Conservation (phyloP, 495 filamentous ascomycete genomes). For the Penicillium angulare region DNA sequence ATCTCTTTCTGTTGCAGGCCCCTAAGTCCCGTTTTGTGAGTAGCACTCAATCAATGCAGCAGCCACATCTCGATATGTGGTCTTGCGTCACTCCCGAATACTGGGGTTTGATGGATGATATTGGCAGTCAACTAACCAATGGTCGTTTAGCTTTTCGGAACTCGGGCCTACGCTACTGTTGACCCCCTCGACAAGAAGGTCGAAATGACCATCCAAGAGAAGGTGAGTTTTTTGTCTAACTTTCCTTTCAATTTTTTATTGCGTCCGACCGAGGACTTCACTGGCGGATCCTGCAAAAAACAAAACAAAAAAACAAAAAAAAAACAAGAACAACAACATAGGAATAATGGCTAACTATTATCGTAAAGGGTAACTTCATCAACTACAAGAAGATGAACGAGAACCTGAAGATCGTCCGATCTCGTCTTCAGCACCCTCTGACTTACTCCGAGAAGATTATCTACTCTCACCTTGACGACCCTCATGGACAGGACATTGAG, state of each 20-base stretch:
- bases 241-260: no score
- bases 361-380: slow-evolving; percentile 66
- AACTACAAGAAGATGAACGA: slow-evolving; percentile 97
- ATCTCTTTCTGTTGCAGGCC: slow-evolving; percentile 27
- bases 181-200: slow-evolving; percentile 71
- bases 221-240: slow-evolving; percentile 40
- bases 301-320: no score
- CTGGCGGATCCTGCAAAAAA: neutral
- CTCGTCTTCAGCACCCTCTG: slow-evolving; percentile 84
- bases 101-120: slow-evolving; percentile 5
- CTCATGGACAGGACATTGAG: slow-evolving; percentile 93
- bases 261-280: no score
- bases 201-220: slow-evolving; percentile 77
- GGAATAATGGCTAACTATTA: slow-evolving; percentile 18
- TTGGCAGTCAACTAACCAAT: slow-evolving; percentile 15
- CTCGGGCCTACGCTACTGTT: slow-evolving; percentile 61
- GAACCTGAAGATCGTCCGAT: slow-evolving; percentile 88
- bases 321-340: no score
- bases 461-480: slow-evolving; percentile 98
- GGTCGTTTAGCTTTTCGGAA: slow-evolving; percentile 41
- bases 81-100: slow-evolving; percentile 7
- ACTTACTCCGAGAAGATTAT: slow-evolving; percentile 98
- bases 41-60: slow-evolving; percentile 8
- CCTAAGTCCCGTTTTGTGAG: slow-evolving; percentile 57
- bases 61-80: slow-evolving; percentile 1